phyloP scores from a whole-genome alignment of 805 yeast species.

The Zygosaccharomyces gambellarensis region DNA sequence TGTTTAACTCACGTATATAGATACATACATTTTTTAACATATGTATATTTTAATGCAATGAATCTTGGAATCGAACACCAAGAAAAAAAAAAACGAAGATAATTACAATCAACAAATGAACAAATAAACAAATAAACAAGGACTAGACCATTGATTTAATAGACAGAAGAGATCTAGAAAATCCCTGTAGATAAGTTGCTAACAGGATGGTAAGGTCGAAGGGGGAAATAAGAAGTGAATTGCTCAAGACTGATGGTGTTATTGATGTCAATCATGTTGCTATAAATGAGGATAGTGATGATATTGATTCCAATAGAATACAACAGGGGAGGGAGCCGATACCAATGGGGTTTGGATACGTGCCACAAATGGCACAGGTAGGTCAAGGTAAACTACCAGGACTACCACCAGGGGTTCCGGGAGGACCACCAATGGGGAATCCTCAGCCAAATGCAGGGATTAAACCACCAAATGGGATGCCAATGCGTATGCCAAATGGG shows the following conservation, averaged over 20 bases:
- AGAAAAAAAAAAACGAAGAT: not conserved
- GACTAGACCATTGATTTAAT: not conserved
- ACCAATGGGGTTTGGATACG: slow-evolving; percentile 4
- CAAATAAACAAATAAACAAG: not conserved
- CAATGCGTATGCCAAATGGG: not conserved
- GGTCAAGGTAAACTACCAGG: not conserved
- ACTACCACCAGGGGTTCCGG: slow-evolving; percentile 1
- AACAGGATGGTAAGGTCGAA: slow-evolving; percentile 10
- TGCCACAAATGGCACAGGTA: not conserved
- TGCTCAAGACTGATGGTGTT: slow-evolving; percentile 38
- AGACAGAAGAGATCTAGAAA: not conserved
- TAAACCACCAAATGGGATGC: not conserved
- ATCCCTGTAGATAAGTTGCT: not conserved
- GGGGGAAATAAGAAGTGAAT: slow-evolving; percentile 32
- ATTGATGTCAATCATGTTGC: slow-evolving; percentile 43
- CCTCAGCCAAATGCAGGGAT: slow-evolving; percentile 2
- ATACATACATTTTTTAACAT: slow-evolving; percentile 10
- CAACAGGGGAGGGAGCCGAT: not conserved
- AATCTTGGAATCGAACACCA: not conserved
- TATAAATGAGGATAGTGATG: slow-evolving; percentile 36
- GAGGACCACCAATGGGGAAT: not conserved
- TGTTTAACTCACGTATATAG: slow-evolving; percentile 10
- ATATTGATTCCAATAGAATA: not conserved
- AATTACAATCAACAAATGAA: too few species aligned
- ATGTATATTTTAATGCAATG: not conserved